Evolutionary conservation across 2,329 filamentous ascomycete species (phyloP).

Genomic region (Gliomastix tumulicola): DNA sequence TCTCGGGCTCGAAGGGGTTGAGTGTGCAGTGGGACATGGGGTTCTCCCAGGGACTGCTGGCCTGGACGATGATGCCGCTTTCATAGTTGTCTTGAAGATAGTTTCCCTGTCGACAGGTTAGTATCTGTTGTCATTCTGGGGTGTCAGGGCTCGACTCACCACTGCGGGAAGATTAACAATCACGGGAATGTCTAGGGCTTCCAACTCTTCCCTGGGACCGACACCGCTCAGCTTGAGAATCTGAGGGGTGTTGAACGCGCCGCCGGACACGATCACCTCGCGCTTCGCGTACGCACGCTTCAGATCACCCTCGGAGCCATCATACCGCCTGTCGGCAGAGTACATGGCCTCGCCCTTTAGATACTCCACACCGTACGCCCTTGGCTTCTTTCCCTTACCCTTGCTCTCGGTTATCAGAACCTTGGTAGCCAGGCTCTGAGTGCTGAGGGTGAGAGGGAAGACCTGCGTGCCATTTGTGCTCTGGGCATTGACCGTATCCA

Average conservation of each 20-base stretch:
- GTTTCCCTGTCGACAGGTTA: conserved; percentile 24
- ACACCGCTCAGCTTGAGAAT: conserved; percentile 42
- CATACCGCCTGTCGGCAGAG: conserved; percentile 7
- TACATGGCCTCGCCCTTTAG: conserved; percentile 11
- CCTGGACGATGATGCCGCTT: conserved; percentile 13
- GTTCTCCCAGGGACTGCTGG: conserved; percentile 10
- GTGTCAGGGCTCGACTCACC: conserved; percentile 12
- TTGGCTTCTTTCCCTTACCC: conserved; percentile 8
- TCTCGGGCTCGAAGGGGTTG: conserved; percentile 10
- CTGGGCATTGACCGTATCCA: background rate
- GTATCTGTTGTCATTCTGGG: background rate
- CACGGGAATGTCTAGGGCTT: conserved; percentile 29
- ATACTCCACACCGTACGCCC: conserved; percentile 29
- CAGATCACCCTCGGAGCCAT: background rate
- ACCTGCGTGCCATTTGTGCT: background rate
- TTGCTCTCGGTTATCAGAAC: conserved; percentile 4
- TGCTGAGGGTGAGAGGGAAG: conserved; percentile 5
- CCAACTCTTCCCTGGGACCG: conserved; percentile 32
- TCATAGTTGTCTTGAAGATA: conserved; percentile 54
- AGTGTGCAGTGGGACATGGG: conserved; percentile 17
- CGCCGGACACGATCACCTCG: conserved; percentile 43
- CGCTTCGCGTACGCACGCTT: background rate
- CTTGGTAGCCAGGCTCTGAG: conserved; percentile 6
- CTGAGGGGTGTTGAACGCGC: conserved; percentile 46
- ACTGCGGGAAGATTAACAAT: conserved; percentile 49